Base-by-base conservation (phyloP, 768 basidiomycete species). In the Boletus tomentosulus region DNA sequence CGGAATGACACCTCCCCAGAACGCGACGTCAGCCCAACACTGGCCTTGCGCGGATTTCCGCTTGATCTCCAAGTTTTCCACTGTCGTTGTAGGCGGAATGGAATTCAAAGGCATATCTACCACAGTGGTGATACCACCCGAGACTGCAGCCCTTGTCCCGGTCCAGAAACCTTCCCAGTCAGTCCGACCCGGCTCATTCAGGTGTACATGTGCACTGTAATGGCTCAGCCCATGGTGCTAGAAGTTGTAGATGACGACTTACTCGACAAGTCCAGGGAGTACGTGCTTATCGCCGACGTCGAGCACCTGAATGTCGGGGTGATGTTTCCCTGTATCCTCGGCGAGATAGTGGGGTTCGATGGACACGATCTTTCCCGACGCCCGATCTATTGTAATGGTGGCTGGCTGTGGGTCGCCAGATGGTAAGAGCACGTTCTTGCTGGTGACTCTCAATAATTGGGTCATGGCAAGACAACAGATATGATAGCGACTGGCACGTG, bases 71-170 rank as follows among this genome's bases (percentile, higher is more conserved):
- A 98, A 77, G 64, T 96, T 84, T 6, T 73, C 73, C 8, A 92
- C 79, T 0, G 92, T 94, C 2, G 92, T 95, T 1, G 97, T 98
- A 0, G 97, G 93, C 1, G 96, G 96, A 50, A 98, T 90, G 2
- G 94, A 96, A 70, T 99, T 98, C 51, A 99, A 76, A 3, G 96
- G 97, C 96, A 98, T 99, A 72, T 98, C 97, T 31, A 98, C 86
- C 22, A 98, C 75, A 6, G 92, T 92, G 8, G 95, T 98, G n/a
- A 98, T 84, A 7, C 96, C 97, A 22, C 96, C 96, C 1, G 92
- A 88, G 2, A 85, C 83, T 1, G 96, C 96, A 19, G 96, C 96
- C 51, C 77, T 74, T 1, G 94, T 95, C n/a, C 92, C 94, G 0
- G 92, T 90, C 73, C 79, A 82, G 67, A 97, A 96, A 0, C 94